Base-by-base conservation (phyloP, 495 filamentous ascomycete species). In the Daldinia childiae region DNA sequence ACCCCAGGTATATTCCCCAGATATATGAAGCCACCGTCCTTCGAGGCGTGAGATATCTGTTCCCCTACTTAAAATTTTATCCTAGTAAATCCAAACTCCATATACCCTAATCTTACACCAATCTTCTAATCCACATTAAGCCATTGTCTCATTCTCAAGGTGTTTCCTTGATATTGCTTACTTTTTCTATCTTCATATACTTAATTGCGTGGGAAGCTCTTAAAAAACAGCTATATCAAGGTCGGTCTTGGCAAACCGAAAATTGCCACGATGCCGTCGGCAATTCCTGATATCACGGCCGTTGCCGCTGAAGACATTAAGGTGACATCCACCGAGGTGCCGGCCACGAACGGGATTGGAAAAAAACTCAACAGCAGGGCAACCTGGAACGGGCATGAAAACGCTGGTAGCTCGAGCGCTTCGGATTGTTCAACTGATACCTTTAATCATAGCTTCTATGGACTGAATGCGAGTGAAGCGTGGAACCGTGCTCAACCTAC, bases 181-280 rank as follows among this genome's bases (percentile, higher is more conserved):
- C 56, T 58, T 56, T 54, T 66, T 48, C 15, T 30, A 58, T 66
- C 30, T 15, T 45, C 41, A 21, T 48, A 54, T 24, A n/a, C 50
- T 54, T 29, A 26, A 17, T 54, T 54, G 7, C 4, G 50, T 30
- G 27, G 26, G 8, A n/a, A 54, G 27, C 50, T 30, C 14, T 6
- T 8, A 21, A 19, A 11, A 54, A 59, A 24, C 48, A 45, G 60
- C 54, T 55, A 29, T 54, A 41, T 34, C 17, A n/a, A 54, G 60
- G 60, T 59, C 39, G 51, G 15, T 64, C 60, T 57, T 59, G 48
- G 45, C 26, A 64, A 8, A 7, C 61, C 61, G 32, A 45, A 54
- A 57, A 52, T 59, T 58, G 48, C 34, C 61, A 73, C 64, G 12
- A 73, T 73, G 70, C 70, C 70, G 61, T 73, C 64, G 27, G 65